Conservation (phyloP, 2,329 filamentous ascomycete genomes). For the Stromatinia cepivora region DNA sequence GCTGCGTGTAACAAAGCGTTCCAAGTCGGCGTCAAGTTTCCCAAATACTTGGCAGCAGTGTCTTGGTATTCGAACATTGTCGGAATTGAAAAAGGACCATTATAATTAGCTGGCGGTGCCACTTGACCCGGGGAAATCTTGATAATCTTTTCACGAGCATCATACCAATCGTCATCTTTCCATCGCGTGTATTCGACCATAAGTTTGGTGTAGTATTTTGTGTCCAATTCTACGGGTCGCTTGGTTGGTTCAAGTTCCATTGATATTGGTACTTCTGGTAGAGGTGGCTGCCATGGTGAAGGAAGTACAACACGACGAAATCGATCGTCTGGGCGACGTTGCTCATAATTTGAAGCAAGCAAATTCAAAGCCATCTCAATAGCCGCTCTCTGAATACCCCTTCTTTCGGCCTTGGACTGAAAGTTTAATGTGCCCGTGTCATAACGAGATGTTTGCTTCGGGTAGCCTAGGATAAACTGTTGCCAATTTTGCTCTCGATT, state of each 20-base stretch:
- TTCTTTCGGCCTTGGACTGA: constrained; percentile 33
- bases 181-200: constrained; percentile 28
- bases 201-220: constrained; percentile 36
- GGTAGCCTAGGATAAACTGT: constrained; percentile 14
- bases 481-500: constrained; percentile 10
- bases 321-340: constrained; percentile 35
- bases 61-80: constrained; percentile 24
- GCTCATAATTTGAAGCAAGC: constrained; percentile 37
- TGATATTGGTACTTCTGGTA: constrained; percentile 31
- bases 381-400: constrained; percentile 37
- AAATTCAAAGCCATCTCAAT: constrained; percentile 36
- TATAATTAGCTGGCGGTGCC: constrained; percentile 30
- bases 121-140: constrained; percentile 16
- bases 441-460: background rate
- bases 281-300: constrained; percentile 14
- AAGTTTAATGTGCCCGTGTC: constrained; percentile 28
- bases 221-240: constrained; percentile 34
- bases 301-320: constrained; percentile 33
- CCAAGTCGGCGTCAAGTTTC: constrained; percentile 4
- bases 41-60: constrained; percentile 7
- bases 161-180: constrained; percentile 31
- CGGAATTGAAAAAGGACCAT: constrained; percentile 31
- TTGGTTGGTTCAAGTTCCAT: constrained; percentile 33
- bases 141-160: constrained; percentile 12
- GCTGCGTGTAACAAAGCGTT: constrained; percentile 5